These are phyloP conservation scores for Peniophora sp. DNA, from an alignment of 1,284 basidiomycete genomes.

Conservation along the genomic window DNA sequence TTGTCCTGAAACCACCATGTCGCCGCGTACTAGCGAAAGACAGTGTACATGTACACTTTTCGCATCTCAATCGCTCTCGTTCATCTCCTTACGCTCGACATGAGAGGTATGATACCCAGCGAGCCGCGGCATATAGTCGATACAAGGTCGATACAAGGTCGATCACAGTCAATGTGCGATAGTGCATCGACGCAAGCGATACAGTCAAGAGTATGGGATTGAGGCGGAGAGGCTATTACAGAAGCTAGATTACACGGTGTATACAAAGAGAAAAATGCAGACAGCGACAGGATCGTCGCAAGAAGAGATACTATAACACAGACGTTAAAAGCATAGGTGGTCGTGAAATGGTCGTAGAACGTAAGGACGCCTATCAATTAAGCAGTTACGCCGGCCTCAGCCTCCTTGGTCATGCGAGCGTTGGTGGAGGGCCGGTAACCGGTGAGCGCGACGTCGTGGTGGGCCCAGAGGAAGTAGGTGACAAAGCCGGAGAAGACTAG, in stretches of 20 bases:
- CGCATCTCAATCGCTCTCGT: no score
- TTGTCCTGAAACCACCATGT: no score
- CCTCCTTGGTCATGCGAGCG: constrained; percentile 1
- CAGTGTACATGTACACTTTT: no score
- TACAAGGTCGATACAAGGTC: no score
- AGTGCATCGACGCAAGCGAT: not conserved
- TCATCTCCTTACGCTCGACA: no score
- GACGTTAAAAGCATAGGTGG: not conserved
- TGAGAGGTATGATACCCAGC: no score
- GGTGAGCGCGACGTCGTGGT: constrained; percentile 4
- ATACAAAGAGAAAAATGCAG: not conserved
- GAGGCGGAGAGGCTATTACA: not conserved
- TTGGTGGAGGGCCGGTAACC: not conserved
- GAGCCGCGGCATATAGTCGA: no score
- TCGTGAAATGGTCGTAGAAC: not conserved
- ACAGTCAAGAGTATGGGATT: not conserved
- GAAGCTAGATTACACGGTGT: not conserved
- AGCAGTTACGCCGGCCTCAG: not conserved
- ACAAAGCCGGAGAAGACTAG: constrained; percentile 39
- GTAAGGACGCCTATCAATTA: not conserved
- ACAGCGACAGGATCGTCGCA: not conserved
- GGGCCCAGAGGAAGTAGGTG: constrained; percentile 20
- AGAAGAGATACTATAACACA: not conserved
- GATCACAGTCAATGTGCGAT: not conserved
- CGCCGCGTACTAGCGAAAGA: no score